Evolutionary conservation across 257 asterid genomes (phyloP), one percentile per base, ranked within the genome.

Genomic region (Jasminum sambac): DNA sequence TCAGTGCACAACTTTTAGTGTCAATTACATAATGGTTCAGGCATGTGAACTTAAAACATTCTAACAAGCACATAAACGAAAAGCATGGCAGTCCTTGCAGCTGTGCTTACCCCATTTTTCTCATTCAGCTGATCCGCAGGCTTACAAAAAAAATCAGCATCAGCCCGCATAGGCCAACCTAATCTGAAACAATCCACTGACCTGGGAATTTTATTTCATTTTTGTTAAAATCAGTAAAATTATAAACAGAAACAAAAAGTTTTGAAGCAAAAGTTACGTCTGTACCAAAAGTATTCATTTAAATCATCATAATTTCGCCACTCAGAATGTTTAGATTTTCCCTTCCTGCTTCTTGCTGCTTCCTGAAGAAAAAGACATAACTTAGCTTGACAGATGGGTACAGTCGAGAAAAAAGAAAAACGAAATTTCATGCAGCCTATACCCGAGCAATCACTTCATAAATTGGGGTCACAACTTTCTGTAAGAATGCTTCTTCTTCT

Each of bases 101-200:
- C 2, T 52, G 69, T 64, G 37, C 75, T 73, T 86, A 95, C 99
- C 95, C 87, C 96, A 55, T 79, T 89, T 78, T 79, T 91, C 73
- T 89, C 96, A 75, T 74, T 80, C 70, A 44, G 74, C 70, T 66
- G 79, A 70, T 79, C 87, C 19, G 70, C 73, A 0, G 90, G 86
- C 74, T 69, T 84, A 74, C 96, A 88, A 77, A 95, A 95, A 83
- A 89, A 95, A 84, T 95, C 98, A 82, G 98, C 99, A 84, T 95
- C 96, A 69, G 98, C 98, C 5, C 98, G 99, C 99, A 95, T 95
- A 46, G 99, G 99, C 99, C 99, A 95, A 68, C 99, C 98, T 79
- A 95, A 77, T 36, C 98, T 95, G 78, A 95, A 95, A 84, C 99
- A 95, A 83, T 95, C 99, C 68, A 84, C 98, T 7, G 99, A 89